phyloP scores from a whole-genome alignment of 331 rosid species.

The Quercus phellos region DNA sequence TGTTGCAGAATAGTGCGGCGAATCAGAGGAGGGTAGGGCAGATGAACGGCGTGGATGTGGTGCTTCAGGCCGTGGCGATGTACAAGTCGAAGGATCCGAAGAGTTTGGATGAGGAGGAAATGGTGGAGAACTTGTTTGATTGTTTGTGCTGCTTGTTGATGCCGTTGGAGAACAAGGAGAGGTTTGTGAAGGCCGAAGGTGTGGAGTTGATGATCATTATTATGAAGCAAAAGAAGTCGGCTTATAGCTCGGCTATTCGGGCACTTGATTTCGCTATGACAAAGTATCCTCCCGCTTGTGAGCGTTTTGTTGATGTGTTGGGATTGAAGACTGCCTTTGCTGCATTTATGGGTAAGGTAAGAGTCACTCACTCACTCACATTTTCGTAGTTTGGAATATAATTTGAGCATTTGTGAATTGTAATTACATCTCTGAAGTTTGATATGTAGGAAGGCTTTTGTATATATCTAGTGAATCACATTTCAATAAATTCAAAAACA shows the following conservation, averaged over 20 bases:
- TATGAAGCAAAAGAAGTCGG: conserved; percentile 90
- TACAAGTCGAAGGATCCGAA: conserved; percentile 85
- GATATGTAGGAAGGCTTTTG: too few relatives aligned
- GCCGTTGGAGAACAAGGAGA: conserved; percentile 91
- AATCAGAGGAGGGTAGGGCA: conserved; percentile 82
- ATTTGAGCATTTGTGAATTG: too few relatives aligned
- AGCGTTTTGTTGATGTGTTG: conserved; percentile 89
- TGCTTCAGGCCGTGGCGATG: conserved; percentile 95
- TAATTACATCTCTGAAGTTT: too few relatives aligned
- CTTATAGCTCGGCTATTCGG: conserved; percentile 85
- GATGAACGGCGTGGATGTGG: conserved; percentile 90
- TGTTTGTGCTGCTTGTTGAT: conserved; percentile 86
- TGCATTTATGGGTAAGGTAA: conserved; percentile 99
- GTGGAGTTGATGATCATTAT: conserved; percentile 93
- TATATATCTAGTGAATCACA: too few relatives aligned
- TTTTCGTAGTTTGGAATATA: background rate
- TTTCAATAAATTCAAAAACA: too few relatives aligned
- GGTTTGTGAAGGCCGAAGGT: conserved; percentile 96
- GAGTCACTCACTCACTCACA: conserved; percentile 20
- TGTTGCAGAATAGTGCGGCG: conserved; percentile 68
- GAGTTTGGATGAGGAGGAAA: conserved; percentile 85
- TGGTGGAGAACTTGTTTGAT: conserved; percentile 89
- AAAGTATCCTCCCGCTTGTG: conserved; percentile 87
- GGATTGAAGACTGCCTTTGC: conserved; percentile 94
- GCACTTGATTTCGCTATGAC: conserved; percentile 97